A percentile compares a stretch with the other conserved stretches of the same genome.
Conservation (phyloP, 176 grass and related monocot genomes). For the Eleusine indica region DNA sequence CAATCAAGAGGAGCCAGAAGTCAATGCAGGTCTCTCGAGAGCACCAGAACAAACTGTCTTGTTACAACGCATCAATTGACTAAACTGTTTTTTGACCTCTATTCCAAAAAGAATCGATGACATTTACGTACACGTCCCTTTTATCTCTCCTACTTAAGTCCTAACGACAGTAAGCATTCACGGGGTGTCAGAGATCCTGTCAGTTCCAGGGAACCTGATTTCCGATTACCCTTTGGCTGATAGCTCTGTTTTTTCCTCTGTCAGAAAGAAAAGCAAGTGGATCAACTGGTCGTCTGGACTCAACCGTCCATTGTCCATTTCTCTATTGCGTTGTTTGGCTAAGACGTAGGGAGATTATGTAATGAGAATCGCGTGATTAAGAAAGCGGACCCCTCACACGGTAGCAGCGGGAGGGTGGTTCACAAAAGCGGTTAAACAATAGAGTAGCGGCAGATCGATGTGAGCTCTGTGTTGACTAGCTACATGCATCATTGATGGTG, state of each 20-base stretch:
- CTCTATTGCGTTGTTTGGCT: background rate
- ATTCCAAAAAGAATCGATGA: conserved; percentile 10
- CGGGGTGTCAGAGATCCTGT: conserved; percentile 2
- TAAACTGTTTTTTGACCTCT: background rate
- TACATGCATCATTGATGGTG: background rate
- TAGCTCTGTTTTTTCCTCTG: conserved; percentile 35
- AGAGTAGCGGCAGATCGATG: background rate
- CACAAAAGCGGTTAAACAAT: background rate
- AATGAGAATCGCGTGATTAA: background rate
- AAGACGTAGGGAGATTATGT: background rate
- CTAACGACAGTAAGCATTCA: background rate
- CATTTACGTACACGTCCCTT: background rate
- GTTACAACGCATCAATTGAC: conserved; percentile 15
- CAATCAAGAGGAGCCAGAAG: conserved; percentile 30
- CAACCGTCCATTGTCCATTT: background rate
- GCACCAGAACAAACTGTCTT: conserved; percentile 29
- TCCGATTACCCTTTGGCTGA: background rate
- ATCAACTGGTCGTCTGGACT: conserved; percentile 22
- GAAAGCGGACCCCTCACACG: background rate
- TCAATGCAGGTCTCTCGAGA: conserved; percentile 22
- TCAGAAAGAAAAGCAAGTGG: conserved; percentile 24
- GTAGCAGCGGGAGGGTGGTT: conserved; percentile 12
- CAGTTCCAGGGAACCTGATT: background rate
- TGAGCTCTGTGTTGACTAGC: conserved; percentile 8
- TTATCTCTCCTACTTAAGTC: too few species aligned